Evolutionary conservation across 352 stramenopile species (phyloP).

Genomic region (Pythium angustatum): DNA sequence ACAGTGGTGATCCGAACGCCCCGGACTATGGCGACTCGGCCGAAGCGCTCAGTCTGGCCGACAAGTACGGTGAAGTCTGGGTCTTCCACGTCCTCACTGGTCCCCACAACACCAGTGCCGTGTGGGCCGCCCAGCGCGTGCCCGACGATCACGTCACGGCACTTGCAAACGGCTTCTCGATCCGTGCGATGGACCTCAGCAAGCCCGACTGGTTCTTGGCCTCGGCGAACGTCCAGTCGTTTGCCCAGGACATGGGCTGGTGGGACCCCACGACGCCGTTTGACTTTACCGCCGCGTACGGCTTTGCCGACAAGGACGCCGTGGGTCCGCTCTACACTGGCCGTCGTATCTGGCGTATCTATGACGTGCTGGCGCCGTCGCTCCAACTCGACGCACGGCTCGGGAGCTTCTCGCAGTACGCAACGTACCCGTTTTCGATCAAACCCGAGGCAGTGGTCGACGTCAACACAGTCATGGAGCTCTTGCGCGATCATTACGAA

Average conservation of each 20-base stretch:
- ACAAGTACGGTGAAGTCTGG: slow-evolving; percentile 90
- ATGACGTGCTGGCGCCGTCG: slow-evolving; percentile 77
- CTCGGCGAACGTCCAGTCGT: slow-evolving; percentile 81
- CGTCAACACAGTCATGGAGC: slow-evolving; percentile 72
- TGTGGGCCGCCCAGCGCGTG: slow-evolving; percentile 94
- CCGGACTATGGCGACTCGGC: slow-evolving; percentile 70
- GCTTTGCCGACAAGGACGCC: slow-evolving; percentile 58
- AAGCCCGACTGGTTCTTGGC: slow-evolving; percentile 88
- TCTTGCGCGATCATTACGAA: slow-evolving; percentile 91
- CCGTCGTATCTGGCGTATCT: slow-evolving; percentile 89
- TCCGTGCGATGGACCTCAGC: slow-evolving; percentile 83
- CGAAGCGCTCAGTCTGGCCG: slow-evolving; percentile 86
- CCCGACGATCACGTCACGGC: slow-evolving; percentile 88
- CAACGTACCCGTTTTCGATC: slow-evolving; percentile 89
- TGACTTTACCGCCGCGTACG: slow-evolving; percentile 76
- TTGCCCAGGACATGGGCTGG: slow-evolving; percentile 86
- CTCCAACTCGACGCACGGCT: slow-evolving; percentile 65
- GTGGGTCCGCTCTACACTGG: slow-evolving; percentile 72
- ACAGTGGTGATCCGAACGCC: slow-evolving; percentile 63
- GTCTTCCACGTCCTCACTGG: slow-evolving; percentile 95
- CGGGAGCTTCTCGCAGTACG: slow-evolving; percentile 65
- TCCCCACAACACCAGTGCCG: slow-evolving; percentile 75
- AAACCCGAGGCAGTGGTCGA: slow-evolving; percentile 65
- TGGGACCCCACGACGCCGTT: slow-evolving; percentile 64
- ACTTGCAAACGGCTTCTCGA: slow-evolving; percentile 93